Evolutionary conservation across 176 grass and related monocot genomes (phyloP), one percentile per base, ranked within the genome.

Genomic region (Ensete glaucum): DNA sequence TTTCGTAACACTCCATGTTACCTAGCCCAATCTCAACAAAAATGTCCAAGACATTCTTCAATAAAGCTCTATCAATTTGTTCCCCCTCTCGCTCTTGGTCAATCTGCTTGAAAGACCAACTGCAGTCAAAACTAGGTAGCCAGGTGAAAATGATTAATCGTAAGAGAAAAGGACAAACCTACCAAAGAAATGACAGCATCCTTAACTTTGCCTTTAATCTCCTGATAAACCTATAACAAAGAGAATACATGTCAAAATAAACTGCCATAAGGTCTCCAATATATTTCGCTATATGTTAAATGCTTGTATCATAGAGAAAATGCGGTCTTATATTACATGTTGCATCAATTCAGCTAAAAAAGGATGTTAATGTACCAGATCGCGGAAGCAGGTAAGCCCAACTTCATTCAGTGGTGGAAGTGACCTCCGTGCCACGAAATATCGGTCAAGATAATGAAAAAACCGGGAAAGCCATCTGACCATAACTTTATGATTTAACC

Each of bases 11-110:
- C 9, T 83, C 88, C 83, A 86, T 88, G 72, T 14, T 88, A 15
- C 86, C 83, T 57, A 86, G 81, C 34, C 88, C 82, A 79, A 92
- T 89, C 79, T 92, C 85, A 77, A 92, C 85, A 86, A 93, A 85
- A 82, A 87, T 92, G 79, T 92, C 89, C 63, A 97, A 73, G 52
- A 97, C 83, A 71, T 92, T 89, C 79, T 97, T 97, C 62, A 97
- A 55, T 9, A 93, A 77, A 20, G 89, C 90, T 68, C 87, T 82
- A 73, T 97, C 90, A 69, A 92, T 86, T 77, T 87, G 83, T 75
- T 90, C 82, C 23, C 90, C 90, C 34, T 92, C 93, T 6, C 90
- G 85, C 76, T 93, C 87, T 82, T 84, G 76, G 56, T 92, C 80
- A 77, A 93, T 90, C 93, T 93, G 53, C 2, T 72, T 53, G 52